A percentile compares a stretch with the other conserved stretches of the same genome.
These are phyloP conservation scores for Mrakia blollopis DNA, from an alignment of 768 basidiomycete genomes.

Conservation along the genomic window DNA sequence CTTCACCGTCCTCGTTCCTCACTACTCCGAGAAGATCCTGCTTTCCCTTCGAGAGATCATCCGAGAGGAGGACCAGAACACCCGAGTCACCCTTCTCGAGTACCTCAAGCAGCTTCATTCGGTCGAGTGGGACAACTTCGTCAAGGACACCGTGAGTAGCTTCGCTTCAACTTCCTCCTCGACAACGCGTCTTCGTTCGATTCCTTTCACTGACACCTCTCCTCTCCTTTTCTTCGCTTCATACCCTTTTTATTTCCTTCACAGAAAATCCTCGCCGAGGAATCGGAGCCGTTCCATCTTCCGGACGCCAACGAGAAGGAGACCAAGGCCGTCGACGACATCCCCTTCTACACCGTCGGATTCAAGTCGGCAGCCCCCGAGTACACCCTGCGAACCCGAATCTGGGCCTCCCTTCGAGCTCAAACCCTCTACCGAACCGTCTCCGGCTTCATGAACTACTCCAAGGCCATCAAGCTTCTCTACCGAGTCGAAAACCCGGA, in stretches of 20 bases:
- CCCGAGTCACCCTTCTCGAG: conserved; percentile 92
- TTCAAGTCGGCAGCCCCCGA: conserved; percentile 99
- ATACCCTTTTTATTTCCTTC: too few species aligned
- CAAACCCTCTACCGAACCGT: conserved; percentile 99
- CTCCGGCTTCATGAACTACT: conserved; percentile 99
- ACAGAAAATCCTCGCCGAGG: conserved; percentile 90
- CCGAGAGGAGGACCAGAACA: conserved; percentile 94
- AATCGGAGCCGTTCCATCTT: conserved; percentile 77
- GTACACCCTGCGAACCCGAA: conserved; percentile 95
- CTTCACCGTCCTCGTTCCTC: conserved; percentile 95
- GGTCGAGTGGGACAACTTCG: conserved; percentile 99
- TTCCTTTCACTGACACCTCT: too few species aligned
- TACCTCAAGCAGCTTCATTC: conserved; percentile 98
- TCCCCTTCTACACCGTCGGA: conserved; percentile 96
- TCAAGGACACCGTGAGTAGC: conserved; percentile 74
- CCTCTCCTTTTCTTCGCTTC: too few species aligned
- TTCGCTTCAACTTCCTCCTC: too few species aligned
- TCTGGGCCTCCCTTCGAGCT: conserved; percentile 97
- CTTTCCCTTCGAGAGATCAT: conserved; percentile 97
- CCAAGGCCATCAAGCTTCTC: conserved; percentile 96
- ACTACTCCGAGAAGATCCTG: conserved; percentile 98
- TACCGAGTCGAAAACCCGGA: conserved; percentile 99
- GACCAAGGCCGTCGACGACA: conserved; percentile 73
- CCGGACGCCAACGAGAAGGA: conserved; percentile 69
- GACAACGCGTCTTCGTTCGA: too few species aligned